phyloP scores from a whole-genome alignment of 2,329 filamentous ascomycete genomes.

The Aspergillaceae sp. region DNA sequence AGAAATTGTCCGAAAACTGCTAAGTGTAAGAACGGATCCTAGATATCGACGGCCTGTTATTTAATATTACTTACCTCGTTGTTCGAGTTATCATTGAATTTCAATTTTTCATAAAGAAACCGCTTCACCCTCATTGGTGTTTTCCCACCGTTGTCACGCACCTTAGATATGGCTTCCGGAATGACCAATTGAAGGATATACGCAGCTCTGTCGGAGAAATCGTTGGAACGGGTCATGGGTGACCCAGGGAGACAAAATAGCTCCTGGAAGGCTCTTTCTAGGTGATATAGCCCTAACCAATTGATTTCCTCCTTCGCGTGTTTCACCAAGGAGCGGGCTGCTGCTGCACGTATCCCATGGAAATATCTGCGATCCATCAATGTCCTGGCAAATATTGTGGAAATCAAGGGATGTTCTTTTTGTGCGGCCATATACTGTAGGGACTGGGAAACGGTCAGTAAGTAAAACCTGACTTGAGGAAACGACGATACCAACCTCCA shows the following conservation, averaged over 20 bases:
- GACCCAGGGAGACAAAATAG: slow-evolving; percentile 77
- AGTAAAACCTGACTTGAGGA: slow-evolving; percentile 1
- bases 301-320: slow-evolving; percentile 64
- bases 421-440: slow-evolving; percentile 65
- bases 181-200: slow-evolving; percentile 83
- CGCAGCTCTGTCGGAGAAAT: slow-evolving; percentile 77
- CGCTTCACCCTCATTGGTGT: slow-evolving; percentile 70
- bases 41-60: background rate
- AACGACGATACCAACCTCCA: slow-evolving; percentile 39
- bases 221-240: slow-evolving; percentile 74
- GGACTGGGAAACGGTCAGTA: slow-evolving; percentile 36
- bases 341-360: slow-evolving; percentile 81
- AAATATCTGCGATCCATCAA: slow-evolving; percentile 89
- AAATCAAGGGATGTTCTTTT: slow-evolving; percentile 67
- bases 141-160: slow-evolving; percentile 65
- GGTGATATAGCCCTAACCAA: slow-evolving; percentile 73
- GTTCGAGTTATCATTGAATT: slow-evolving; percentile 88
- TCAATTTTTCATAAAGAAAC: slow-evolving; percentile 81
- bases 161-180: slow-evolving; percentile 66
- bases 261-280: slow-evolving; percentile 76
- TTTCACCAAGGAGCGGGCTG: slow-evolving; percentile 66
- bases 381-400: slow-evolving; percentile 81
- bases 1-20: slow-evolving; percentile 77
- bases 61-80: slow-evolving; percentile 47
- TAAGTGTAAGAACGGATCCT: slow-evolving; percentile 1